These are phyloP conservation scores for Aspergillus cavernicola DNA, from an alignment of 495 filamentous ascomycete species.

Conservation along the genomic window DNA sequence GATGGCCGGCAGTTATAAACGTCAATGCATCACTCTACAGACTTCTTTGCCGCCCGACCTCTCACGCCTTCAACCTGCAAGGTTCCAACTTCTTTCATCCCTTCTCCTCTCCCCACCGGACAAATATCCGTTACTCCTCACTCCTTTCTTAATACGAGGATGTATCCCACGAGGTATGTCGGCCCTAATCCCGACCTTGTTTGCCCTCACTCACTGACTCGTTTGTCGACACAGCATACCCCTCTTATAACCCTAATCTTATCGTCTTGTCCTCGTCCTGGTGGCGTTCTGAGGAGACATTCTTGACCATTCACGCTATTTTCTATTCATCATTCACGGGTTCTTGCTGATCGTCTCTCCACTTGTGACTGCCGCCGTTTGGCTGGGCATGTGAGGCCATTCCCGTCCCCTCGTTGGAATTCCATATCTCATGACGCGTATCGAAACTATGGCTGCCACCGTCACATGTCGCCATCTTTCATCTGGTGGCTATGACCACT, in stretches of 20 bases:
- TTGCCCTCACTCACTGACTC: background rate
- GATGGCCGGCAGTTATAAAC: background rate
- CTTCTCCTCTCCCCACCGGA: background rate
- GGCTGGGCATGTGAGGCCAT: conserved; percentile 16
- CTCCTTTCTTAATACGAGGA: background rate
- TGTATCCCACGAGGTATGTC: background rate
- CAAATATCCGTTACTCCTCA: background rate
- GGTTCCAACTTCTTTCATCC: background rate
- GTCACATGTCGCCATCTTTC: conserved; percentile 12
- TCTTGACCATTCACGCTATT: background rate
- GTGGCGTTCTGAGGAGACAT: conserved; percentile 3
- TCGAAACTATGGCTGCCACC: conserved; percentile 20
- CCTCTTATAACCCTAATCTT: conserved; percentile 1
- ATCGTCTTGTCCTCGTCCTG: conserved; percentile 4
- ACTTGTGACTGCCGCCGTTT: conserved; percentile 17
- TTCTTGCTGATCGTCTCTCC: conserved; percentile 13
- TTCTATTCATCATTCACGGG: conserved; percentile 1
- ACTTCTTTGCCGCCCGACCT: background rate
- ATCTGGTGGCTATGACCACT: conserved; percentile 9
- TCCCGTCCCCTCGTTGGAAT: conserved; percentile 4
- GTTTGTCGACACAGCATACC: background rate
- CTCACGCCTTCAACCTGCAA: background rate
- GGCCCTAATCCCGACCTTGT: background rate
- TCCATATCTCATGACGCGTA: conserved; percentile 9
- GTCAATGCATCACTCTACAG: background rate